phyloP scores from a whole-genome alignment of 2,329 filamentous ascomycete genomes.

The Alternaria brassicae region DNA sequence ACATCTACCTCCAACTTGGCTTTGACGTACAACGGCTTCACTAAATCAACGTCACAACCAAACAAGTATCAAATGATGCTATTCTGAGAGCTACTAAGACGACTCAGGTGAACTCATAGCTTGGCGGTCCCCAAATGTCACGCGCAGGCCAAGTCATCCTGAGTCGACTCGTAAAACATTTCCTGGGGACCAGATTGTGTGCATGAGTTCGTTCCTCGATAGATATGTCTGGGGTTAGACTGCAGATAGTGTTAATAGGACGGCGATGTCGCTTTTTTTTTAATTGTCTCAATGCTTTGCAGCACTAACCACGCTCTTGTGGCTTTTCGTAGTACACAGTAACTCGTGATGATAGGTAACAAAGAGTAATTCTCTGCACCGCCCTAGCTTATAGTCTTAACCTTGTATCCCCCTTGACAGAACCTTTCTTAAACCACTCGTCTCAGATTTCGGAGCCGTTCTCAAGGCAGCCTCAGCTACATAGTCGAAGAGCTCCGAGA shows the following conservation, averaged over 20 bases:
- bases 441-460: background rate
- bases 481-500: conserved; percentile 23
- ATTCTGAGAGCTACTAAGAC: background rate
- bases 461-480: conserved; percentile 7
- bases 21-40: accelerated
- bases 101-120: too few species aligned
- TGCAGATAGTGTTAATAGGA: background rate
- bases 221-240: background rate
- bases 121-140: too few species aligned
- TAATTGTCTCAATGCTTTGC: background rate
- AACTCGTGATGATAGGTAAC: background rate
- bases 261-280: background rate
- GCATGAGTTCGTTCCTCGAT: background rate
- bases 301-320: background rate
- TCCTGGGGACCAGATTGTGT: background rate
- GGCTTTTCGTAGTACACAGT: background rate
- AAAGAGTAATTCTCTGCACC: background rate
- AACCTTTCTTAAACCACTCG: background rate
- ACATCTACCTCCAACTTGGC: background rate
- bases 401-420: background rate
- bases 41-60: background rate
- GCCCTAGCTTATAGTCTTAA: background rate
- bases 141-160: too few species aligned
- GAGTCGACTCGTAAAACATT: background rate
- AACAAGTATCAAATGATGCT: background rate